phyloP scores from a whole-genome alignment of 75 land plant species.

The Pinus albicaulis region DNA sequence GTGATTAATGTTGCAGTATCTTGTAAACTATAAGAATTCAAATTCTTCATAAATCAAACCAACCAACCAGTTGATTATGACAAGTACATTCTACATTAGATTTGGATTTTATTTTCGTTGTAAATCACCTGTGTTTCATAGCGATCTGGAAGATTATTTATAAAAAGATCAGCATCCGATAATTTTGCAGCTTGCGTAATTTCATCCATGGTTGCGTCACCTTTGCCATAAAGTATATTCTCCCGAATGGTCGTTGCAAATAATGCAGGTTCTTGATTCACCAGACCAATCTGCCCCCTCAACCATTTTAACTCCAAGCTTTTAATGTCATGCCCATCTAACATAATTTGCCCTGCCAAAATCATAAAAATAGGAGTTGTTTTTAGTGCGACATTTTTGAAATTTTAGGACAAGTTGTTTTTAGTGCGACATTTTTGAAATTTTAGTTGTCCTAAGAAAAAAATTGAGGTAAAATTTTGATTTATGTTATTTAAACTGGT shows the following conservation, averaged over 20 bases:
- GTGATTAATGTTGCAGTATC: too few relatives aligned
- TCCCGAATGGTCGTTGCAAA: conserved; percentile 91
- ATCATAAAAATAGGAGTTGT: neutral
- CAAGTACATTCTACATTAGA: too few relatives aligned
- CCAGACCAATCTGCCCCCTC: conserved; percentile 86
- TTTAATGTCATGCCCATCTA: conserved; percentile 73
- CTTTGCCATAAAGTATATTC: conserved; percentile 92
- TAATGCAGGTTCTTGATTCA: conserved; percentile 93
- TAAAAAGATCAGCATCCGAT: conserved; percentile 74
- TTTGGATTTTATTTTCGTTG: too few relatives aligned
- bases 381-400: too few relatives aligned
- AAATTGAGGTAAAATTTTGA: too few relatives aligned
- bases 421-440: too few relatives aligned
- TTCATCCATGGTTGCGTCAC: conserved; percentile 72
- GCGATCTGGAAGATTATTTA: conserved; percentile 73
- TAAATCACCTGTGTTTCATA: conserved; percentile 85
- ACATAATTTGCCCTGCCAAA: conserved; percentile 44
- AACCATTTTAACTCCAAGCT: conserved; percentile 79
- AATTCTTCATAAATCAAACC: too few relatives aligned
- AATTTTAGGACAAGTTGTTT: too few relatives aligned
- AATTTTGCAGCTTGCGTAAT: conserved; percentile 77
- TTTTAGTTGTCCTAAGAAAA: too few relatives aligned
- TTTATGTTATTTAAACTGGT: too few relatives aligned
- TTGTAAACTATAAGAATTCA: too few relatives aligned
- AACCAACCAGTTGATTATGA: too few relatives aligned